A percentile compares a stretch with the other conserved stretches of the same genome.
Evolutionary conservation across 2,329 filamentous ascomycete species (phyloP).

Genomic region (Endocalyx cinctus): DNA sequence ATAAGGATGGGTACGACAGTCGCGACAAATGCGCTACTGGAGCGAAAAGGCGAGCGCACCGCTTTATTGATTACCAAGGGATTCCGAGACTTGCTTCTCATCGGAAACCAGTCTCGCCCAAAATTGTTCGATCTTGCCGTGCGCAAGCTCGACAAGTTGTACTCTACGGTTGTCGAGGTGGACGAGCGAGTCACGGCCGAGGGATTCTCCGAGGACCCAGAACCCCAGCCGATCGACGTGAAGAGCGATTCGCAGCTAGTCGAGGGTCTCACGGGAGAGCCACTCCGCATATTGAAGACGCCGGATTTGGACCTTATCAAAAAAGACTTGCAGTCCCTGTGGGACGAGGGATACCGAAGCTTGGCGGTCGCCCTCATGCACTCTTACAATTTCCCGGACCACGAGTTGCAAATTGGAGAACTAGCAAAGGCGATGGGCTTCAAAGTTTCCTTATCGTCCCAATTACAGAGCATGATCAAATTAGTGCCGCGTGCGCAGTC

Average conservation of each 20-base stretch:
- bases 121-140: slow-evolving; percentile 70
- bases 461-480: slow-evolving; percentile 49
- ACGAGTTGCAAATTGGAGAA: slow-evolving; percentile 58
- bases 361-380: slow-evolving; percentile 64
- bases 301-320: slow-evolving; percentile 51
- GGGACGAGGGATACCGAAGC: slow-evolving; percentile 50
- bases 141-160: slow-evolving; percentile 61
- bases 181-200: slow-evolving; percentile 69
- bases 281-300: slow-evolving; percentile 59
- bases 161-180: slow-evolving; percentile 63
- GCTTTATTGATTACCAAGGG: slow-evolving; percentile 67
- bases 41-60: slow-evolving; percentile 67
- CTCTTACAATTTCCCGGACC: slow-evolving; percentile 64
- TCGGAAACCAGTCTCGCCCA: slow-evolving; percentile 68
- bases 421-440: slow-evolving; percentile 62
- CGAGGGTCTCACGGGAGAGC: slow-evolving; percentile 57
- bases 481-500: slow-evolving; percentile 66
- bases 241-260: slow-evolving; percentile 33
- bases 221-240: slow-evolving; percentile 47
- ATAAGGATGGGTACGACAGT: slow-evolving; percentile 71
- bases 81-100: slow-evolving; percentile 66
- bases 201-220: slow-evolving; percentile 58
- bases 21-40: slow-evolving; percentile 67
- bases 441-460: slow-evolving; percentile 59
- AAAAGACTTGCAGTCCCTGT: slow-evolving; percentile 54